A percentile compares a stretch with the other conserved stretches of the same genome.
Evolutionary conservation across 2,329 filamentous ascomycete genomes (phyloP).

Genomic region (Nemania serpens): DNA sequence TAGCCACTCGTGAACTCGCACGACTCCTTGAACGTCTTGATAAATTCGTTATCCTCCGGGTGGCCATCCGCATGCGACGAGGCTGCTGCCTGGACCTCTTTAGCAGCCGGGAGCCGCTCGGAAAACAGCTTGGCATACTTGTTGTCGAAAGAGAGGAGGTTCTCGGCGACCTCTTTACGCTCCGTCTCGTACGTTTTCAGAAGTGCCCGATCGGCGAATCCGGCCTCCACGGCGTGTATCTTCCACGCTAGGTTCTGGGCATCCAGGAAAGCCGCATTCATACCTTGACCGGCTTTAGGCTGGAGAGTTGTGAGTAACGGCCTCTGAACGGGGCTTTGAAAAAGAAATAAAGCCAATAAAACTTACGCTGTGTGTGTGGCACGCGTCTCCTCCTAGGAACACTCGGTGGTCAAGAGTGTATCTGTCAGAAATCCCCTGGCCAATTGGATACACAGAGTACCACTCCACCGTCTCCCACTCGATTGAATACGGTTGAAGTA

Average conservation of each 20-base stretch:
- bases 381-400: constrained; percentile 78
- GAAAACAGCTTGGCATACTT: constrained; percentile 91
- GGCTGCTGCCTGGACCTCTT: constrained; percentile 74
- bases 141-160: constrained; percentile 82
- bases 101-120: constrained; percentile 71
- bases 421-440: constrained; percentile 71
- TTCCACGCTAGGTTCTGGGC: constrained; percentile 95
- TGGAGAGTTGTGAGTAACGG: constrained; percentile 47
- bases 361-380: constrained; percentile 75
- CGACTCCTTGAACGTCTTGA: constrained; percentile 86
- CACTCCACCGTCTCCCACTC: constrained; percentile 71
- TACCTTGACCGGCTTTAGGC: constrained; percentile 79
- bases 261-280: constrained; percentile 80
- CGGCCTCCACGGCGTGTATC: constrained; percentile 85
- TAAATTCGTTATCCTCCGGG: constrained; percentile 74
- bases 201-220: constrained; percentile 75
- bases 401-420: constrained; percentile 72
- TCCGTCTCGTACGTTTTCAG: constrained; percentile 87
- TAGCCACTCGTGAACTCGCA: constrained; percentile 95
- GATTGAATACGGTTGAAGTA: constrained; percentile 69
- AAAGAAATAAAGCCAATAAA: neutral
- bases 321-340: neutral
- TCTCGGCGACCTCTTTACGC: constrained; percentile 82
- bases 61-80: constrained; percentile 44
- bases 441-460: constrained; percentile 79